Base-by-base conservation (phyloP, 108 stramenopile species). In the Nitzschia sp. region DNA sequence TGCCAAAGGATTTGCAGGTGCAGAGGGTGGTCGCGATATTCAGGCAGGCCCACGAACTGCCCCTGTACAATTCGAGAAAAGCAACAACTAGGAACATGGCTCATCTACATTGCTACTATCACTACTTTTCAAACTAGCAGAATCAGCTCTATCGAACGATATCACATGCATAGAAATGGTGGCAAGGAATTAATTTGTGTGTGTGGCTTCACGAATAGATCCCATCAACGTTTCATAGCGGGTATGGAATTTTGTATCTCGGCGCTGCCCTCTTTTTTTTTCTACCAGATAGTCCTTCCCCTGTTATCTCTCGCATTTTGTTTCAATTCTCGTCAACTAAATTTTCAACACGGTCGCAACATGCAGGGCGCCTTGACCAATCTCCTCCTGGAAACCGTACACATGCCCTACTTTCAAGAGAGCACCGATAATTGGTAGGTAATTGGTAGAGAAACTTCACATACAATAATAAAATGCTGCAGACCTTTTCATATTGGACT, bases 61-160 rank as follows among this genome's bases (percentile, higher is more conserved):
- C 1, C 94, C 94, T 1, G 94, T 95, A 3, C 94, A 95, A 58
- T 95, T 95, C 67, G 94, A 95, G 66, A 95, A 95, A 80, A 77
- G 55, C 37, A 70, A 75, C 15, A 64, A 77, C 21, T 71, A 69
- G 57, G 8, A 57, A 48, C 46, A 48, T 17, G n/a, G 17, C n/a
- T 48, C 14, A 48, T 15, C 46, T 48, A 15, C 14, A 6, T 48
- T 15, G 3, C 46, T 48, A n/a, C 17, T 50, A 1, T 50, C 6
- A 19, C 6, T 50, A 19, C 6, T 19, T 50, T 5, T 50, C 2
- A 50, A 34, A 3, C 29, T 34, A 34, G 29, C 29, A 5, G 5
- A 34, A 3, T 34, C 3, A 1, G 29, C 29, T 34, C 5, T 34
- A 34, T 34, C 29, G 29, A 34, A 34, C 29, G 5, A 48, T 48